phyloP scores from a whole-genome alignment of 148 eudicot genomes.

The Dianthus caryophyllus region DNA sequence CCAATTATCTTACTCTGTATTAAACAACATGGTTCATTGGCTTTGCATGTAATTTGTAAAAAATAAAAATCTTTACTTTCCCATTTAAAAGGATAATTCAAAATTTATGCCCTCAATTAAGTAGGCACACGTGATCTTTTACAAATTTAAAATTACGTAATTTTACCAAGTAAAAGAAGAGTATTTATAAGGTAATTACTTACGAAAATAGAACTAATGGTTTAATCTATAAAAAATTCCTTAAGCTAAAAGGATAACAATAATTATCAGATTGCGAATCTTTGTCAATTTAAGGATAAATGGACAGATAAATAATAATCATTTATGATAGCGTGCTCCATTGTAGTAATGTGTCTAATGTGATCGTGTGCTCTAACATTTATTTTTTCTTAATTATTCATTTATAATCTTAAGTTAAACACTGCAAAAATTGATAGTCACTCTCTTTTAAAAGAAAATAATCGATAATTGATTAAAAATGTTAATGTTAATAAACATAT shows the following conservation, averaged over 20 bases:
- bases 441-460: no score
- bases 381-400: no score
- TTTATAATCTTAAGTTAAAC: no score
- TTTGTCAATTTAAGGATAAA: no score
- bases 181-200: conserved; percentile 7
- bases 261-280: not conserved
- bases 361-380: no score
- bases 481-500: no score
- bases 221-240: not conserved
- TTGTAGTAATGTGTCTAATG: no score
- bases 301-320: no score
- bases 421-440: no score
- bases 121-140: not conserved
- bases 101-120: conserved; percentile 2
- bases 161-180: conserved; percentile 6
- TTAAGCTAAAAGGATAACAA: not conserved
- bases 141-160: conserved; percentile 4
- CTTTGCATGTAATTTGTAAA: conserved; percentile 7
- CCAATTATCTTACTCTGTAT: conserved; percentile 15
- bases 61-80: conserved; percentile 22
- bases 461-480: no score
- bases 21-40: conserved; percentile 15
- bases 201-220: not conserved
- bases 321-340: no score
- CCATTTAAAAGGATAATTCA: conserved; percentile 7